Conservation (phyloP, 352 stramenopile genomes). For the Phytophthora ohioensis region DNA sequence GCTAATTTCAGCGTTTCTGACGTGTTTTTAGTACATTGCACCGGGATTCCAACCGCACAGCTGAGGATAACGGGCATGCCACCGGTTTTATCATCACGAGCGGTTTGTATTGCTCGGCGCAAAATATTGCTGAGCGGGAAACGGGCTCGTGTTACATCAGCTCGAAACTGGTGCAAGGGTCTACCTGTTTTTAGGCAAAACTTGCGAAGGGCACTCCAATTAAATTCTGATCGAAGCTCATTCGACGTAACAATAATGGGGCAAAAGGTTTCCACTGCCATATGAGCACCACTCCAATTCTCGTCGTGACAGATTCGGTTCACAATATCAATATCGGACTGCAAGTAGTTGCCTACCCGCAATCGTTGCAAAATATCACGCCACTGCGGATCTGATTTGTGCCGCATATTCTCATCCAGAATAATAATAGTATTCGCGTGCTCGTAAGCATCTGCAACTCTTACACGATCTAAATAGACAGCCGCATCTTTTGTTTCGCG, state of each 20-base stretch:
- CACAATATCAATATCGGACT: slow-evolving; percentile 3
- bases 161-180: slow-evolving; percentile 9
- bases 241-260: slow-evolving; percentile 6
- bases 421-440: slow-evolving; percentile 3
- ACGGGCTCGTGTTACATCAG: not conserved
- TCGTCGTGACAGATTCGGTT: not conserved
- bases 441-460: not conserved
- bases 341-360: not conserved
- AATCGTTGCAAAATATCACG: slow-evolving; percentile 4
- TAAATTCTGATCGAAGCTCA: slow-evolving; percentile 8
- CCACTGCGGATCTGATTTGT: slow-evolving; percentile 1
- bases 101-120: too few relatives aligned
- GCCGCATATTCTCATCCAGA: slow-evolving; percentile 7
- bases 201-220: not conserved
- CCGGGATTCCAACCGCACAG: too few relatives aligned
- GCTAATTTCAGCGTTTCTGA: not conserved
- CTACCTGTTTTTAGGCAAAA: not conserved
- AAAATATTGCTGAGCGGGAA: not conserved
- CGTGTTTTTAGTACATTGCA: not conserved
- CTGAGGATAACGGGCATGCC: too few relatives aligned
- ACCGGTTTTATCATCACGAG: too few relatives aligned
- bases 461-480: slow-evolving; percentile 3
- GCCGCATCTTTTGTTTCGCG: not conserved
- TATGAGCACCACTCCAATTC: slow-evolving; percentile 2
- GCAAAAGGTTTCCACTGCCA: not conserved